Percentiles rank a stretch among this genome's conserved stretches.
These are phyloP conservation scores for Geranium incanum DNA, from an alignment of 441 rosid genomes.

Conservation along the genomic window DNA sequence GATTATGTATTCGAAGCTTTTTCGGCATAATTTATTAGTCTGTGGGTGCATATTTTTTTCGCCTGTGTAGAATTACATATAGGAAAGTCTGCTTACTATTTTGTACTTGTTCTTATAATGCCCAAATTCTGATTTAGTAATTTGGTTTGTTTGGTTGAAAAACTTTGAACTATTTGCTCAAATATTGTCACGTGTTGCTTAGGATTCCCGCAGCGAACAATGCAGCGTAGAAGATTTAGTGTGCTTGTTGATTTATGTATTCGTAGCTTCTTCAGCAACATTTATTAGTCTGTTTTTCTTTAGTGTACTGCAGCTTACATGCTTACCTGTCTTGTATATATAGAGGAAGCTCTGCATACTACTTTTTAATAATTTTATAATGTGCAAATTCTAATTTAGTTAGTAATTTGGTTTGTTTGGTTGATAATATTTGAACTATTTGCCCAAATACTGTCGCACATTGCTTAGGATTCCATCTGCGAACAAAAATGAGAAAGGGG, in stretches of 20 bases:
- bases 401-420: not conserved
- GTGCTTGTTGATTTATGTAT: not conserved
- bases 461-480: slow-evolving; percentile 45
- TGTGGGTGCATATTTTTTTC: too few species aligned
- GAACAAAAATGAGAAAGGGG: slow-evolving; percentile 39
- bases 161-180: too few species aligned
- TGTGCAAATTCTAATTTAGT: not conserved
- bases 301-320: not conserved
- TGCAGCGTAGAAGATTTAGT: too few species aligned
- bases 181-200: too few species aligned
- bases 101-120: too few species aligned
- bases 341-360: not conserved
- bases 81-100: too few species aligned
- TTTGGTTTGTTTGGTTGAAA: too few species aligned
- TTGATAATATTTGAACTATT: not conserved
- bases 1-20: not conserved
- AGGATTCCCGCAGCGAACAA: too few species aligned
- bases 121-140: too few species aligned
- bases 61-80: too few species aligned
- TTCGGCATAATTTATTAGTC: too few species aligned
- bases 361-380: not conserved
- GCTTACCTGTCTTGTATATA: not conserved
- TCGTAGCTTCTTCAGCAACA: not conserved
- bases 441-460: slow-evolving; percentile 14
- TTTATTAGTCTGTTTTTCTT: not conserved